Percentiles rank a stretch among this genome's conserved stretches.
phyloP scores from a whole-genome alignment of 139 green algal genomes.

The Pleodorina starrii region DNA sequence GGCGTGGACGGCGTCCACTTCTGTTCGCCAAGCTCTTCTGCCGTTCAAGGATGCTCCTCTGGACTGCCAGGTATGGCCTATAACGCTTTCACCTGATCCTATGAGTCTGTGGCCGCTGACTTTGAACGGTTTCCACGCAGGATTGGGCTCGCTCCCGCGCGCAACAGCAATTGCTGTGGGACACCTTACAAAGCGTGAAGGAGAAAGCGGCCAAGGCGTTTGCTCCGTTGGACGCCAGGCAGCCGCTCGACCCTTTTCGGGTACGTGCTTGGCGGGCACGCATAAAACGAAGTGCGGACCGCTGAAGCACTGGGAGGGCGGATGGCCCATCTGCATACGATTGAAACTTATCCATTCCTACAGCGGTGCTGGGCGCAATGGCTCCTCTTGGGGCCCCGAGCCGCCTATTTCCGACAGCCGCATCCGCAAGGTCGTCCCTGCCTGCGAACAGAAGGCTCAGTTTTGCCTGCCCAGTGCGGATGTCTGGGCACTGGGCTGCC shows the following conservation, averaged over 20 bases:
- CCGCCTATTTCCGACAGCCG: too few species aligned
- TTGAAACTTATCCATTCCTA: too few species aligned
- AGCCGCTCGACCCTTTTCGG: constrained; percentile 8
- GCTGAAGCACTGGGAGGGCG: too few species aligned
- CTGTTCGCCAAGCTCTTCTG: constrained; percentile 4
- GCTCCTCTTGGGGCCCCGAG: too few species aligned
- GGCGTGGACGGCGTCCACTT: neutral
- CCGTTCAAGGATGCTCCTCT: constrained; percentile 10
- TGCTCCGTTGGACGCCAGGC: neutral
- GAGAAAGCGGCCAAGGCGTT: neutral
- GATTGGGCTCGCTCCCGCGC: neutral
- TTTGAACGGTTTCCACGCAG: neutral
- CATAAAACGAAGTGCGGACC: too few species aligned
- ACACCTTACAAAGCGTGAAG: constrained; percentile 5
- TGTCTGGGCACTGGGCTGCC: too few species aligned
- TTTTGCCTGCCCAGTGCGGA: too few species aligned
- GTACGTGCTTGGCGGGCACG: constrained; percentile 22
- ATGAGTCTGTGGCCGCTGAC: neutral
- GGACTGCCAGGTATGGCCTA: neutral
- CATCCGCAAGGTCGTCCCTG: too few species aligned
- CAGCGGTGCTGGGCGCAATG: too few species aligned
- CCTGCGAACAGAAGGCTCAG: too few species aligned
- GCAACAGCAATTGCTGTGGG: constrained; percentile 8
- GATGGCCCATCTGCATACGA: too few species aligned
- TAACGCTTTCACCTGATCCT: neutral